A percentile compares a stretch with the other conserved stretches of the same genome.
Conservation (phyloP, 2,329 filamentous ascomycete genomes). For the Botrytis paeoniae region DNA sequence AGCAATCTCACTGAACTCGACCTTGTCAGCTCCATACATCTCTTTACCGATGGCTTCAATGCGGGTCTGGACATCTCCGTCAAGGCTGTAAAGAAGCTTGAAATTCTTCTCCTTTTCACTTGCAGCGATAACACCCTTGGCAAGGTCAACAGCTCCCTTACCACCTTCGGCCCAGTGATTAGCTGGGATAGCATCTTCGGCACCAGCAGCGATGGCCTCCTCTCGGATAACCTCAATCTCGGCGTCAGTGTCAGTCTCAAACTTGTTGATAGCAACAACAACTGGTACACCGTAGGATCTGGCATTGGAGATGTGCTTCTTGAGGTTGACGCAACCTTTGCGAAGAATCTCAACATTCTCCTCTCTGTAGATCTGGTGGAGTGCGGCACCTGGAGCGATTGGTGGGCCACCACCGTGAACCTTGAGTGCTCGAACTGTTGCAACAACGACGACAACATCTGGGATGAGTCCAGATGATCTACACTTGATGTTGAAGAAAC, state of each 20-base stretch:
- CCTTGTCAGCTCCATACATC: constrained; percentile 89
- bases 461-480: constrained; percentile 88
- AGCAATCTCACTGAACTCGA: constrained; percentile 91
- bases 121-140: constrained; percentile 79
- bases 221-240: constrained; percentile 87
- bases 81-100: constrained; percentile 78
- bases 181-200: constrained; percentile 87
- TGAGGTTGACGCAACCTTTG: constrained; percentile 87
- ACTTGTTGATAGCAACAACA: constrained; percentile 95
- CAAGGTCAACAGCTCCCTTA: constrained; percentile 83
- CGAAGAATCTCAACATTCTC: constrained; percentile 93
- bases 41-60: constrained; percentile 86
- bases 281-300: constrained; percentile 87
- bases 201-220: constrained; percentile 86
- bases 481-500: constrained; percentile 99
- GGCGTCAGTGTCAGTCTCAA: constrained; percentile 88
- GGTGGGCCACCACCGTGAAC: constrained; percentile 96
- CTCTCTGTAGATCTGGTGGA: constrained; percentile 84
- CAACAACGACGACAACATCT: constrained; percentile 91
- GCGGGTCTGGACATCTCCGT: constrained; percentile 78
- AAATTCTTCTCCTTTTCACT: constrained; percentile 82
- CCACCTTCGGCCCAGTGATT: constrained; percentile 98
- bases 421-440: constrained; percentile 92
- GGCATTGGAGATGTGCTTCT: constrained; percentile 92
- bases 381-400: constrained; percentile 79